Percentiles rank a stretch among this genome's conserved stretches.
These are phyloP conservation scores for Eremochloa ophiuroides DNA, from an alignment of 176 grass and related monocot genomes.

Conservation along the genomic window DNA sequence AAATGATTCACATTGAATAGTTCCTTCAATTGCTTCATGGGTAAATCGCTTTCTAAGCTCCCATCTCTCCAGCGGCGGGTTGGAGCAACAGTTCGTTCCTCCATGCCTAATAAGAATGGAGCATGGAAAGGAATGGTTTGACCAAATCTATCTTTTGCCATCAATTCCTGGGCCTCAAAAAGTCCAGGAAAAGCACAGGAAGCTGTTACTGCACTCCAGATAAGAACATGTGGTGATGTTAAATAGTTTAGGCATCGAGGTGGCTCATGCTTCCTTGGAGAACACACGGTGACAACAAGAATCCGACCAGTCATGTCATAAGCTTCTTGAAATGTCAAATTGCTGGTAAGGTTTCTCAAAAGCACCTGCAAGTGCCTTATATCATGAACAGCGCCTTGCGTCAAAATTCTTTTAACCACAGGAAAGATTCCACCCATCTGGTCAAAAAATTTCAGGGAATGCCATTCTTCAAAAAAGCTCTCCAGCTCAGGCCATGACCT, in stretches of 20 bases:
- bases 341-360: conserved; percentile 79
- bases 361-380: conserved; percentile 71
- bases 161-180: conserved; percentile 93
- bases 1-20: conserved; percentile 96
- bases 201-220: conserved; percentile 93
- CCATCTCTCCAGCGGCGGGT: conserved; percentile 84
- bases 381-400: conserved; percentile 75
- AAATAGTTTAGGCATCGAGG: conserved; percentile 89
- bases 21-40: conserved; percentile 80
- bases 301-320: conserved; percentile 88
- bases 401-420: conserved; percentile 80
- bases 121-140: conserved; percentile 88
- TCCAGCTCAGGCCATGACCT: conserved; percentile 83
- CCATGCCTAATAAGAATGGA: conserved; percentile 48
- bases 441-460: conserved; percentile 89
- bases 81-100: conserved; percentile 40
- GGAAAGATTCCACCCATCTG: conserved; percentile 85
- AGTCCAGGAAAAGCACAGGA: conserved; percentile 94
- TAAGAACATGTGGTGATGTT: conserved; percentile 91
- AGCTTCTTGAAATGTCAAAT: conserved; percentile 98
- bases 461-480: conserved; percentile 94
- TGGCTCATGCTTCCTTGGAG: conserved; percentile 84
- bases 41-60: conserved; percentile 92
- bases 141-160: conserved; percentile 94
- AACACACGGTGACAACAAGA: conserved; percentile 85